Evolutionary conservation across 176 grass and related monocot genomes (phyloP).

Genomic region (Hyparrhenia diplandra): DNA sequence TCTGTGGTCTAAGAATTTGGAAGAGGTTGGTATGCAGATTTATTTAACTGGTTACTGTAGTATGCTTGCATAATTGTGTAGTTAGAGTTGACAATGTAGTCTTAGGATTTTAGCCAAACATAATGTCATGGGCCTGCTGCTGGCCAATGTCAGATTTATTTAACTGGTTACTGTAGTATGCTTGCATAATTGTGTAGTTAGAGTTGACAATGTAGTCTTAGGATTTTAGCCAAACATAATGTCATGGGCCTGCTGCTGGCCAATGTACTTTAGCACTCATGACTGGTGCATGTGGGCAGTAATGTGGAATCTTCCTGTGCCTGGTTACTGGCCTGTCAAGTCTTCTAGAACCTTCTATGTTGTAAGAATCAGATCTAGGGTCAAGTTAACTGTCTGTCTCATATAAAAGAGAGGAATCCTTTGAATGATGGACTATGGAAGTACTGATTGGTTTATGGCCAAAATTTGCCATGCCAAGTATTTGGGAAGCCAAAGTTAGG

Average conservation of each 20-base stretch:
- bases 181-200: too few relatives aligned
- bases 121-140: neutral
- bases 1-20: slow-evolving; percentile 92
- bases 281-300: neutral
- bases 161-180: too few relatives aligned
- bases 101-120: neutral
- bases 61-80: neutral
- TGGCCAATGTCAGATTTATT: too few relatives aligned
- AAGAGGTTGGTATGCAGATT: slow-evolving; percentile 73
- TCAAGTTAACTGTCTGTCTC: neutral
- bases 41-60: slow-evolving; percentile 24
- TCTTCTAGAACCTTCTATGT: neutral
- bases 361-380: neutral
- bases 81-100: neutral
- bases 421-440: neutral
- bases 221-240: neutral
- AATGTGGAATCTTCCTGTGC: neutral
- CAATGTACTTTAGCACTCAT: neutral
- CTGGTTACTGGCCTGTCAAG: neutral
- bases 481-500: too few relatives aligned
- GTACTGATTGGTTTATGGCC: too few relatives aligned
- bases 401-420: neutral
- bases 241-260: neutral
- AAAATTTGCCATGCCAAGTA: too few relatives aligned
- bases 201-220: neutral